Conservation (phyloP, 805 yeast species). For the Tetrapisispora iriomotensis region DNA sequence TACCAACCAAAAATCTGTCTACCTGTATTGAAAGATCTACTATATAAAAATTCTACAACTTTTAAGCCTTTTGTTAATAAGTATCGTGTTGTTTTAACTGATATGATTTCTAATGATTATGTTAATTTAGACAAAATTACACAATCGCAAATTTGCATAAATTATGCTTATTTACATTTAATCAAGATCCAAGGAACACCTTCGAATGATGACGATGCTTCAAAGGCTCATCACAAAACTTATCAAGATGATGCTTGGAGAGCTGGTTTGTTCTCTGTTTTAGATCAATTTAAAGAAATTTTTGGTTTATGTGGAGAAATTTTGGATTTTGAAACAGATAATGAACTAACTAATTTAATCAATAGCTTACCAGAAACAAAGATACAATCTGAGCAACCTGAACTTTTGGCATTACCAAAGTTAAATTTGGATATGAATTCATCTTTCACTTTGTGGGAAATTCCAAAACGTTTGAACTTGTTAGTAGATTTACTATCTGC, state of each 20-base stretch:
- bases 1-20: conserved; percentile 32
- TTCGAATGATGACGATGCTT: conserved; percentile 19
- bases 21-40: conserved; percentile 34
- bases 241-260: conserved; percentile 38
- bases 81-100: conserved; percentile 38
- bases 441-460: conserved; percentile 40
- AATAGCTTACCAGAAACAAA: conserved; percentile 31
- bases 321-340: conserved; percentile 48
- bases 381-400: conserved; percentile 3
- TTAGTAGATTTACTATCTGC: conserved; percentile 38
- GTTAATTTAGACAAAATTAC: conserved; percentile 33
- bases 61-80: conserved; percentile 70
- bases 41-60: conserved; percentile 60
- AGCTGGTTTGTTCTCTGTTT: conserved; percentile 36
- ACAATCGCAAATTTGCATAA: conserved; percentile 35
- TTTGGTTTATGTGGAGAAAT: conserved; percentile 49
- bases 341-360: conserved; percentile 35
- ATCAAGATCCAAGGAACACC: conserved; percentile 45
- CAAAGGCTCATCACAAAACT: conserved; percentile 27
- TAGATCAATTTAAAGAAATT: conserved; percentile 47
- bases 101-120: conserved; percentile 31
- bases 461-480: conserved; percentile 42
- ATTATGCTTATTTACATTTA: conserved; percentile 47
- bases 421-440: conserved; percentile 51
- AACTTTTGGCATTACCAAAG: conserved; percentile 32